Conservation (phyloP, 192 early-diverging fungal species). For the Hyaloraphidium curvatum region DNA sequence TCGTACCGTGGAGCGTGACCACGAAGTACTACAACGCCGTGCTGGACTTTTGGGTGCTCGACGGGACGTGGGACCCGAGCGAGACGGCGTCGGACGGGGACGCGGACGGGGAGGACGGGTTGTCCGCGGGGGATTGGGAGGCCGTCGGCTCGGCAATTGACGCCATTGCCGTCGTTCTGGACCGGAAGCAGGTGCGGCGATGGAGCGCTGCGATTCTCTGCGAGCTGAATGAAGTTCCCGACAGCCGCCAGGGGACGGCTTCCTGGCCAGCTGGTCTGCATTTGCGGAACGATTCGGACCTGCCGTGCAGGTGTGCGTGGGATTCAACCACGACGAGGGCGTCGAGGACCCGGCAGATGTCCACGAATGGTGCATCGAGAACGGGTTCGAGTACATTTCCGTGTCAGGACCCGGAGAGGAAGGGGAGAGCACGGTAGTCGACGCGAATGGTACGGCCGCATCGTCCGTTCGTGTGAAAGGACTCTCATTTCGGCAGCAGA, state of each 20-base stretch:
- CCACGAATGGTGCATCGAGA: not conserved
- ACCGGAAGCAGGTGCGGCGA: not conserved
- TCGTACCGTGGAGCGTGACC: not conserved
- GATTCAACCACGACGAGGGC: not conserved
- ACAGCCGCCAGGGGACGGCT: not conserved
- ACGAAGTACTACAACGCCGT: not conserved
- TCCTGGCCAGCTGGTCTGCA: not conserved
- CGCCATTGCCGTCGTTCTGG: not conserved
- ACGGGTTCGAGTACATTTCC: slow-evolving; percentile 2
- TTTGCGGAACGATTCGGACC: not conserved
- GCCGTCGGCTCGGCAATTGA: not conserved
- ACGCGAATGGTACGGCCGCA: not conserved
- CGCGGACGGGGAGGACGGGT: not conserved
- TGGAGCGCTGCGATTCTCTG: not conserved
- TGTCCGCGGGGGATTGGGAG: not conserved
- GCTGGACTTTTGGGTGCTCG: not conserved
- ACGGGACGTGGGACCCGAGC: not conserved
- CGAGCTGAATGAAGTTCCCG: not conserved
- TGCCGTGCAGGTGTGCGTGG: not conserved
- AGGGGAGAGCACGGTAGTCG: not conserved
- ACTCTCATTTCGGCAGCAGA: no score
- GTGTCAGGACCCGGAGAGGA: not conserved
- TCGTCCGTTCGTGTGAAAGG: not conserved
- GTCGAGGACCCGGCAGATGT: not conserved
- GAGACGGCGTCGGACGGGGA: not conserved